Base-by-base conservation (phyloP, 208 protist species). In the Acanthamoeba lenticulata region DNA sequence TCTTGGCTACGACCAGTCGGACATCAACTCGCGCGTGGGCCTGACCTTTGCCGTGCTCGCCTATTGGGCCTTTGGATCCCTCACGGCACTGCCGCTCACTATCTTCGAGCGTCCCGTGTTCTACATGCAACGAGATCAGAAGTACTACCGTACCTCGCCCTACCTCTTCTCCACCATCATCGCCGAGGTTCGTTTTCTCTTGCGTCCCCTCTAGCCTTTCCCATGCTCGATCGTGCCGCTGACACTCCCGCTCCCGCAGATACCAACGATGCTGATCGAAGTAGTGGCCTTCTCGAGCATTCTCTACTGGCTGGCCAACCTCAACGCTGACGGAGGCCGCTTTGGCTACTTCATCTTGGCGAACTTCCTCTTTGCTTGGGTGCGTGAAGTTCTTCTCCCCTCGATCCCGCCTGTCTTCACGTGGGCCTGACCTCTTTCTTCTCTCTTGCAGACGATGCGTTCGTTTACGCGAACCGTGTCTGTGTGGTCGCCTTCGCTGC, bases 61-160 rank as follows among this genome's bases (percentile, higher is more conserved):
- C 49, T 91, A 34, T 36, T 91, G 9, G 29, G 11, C 55, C 34
- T 91, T 91, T 38, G 85, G 32, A 0, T 91, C 89, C 5, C 49
- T 93, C 24, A 34, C 89, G 0, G 65, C 89, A 2, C 34, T 93
- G 9, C 89, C 89, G 3, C 3, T 29, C 7, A 57, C 89, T 0
- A 83, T 93, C 40, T 52, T 62, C 44, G 92, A 89, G 17, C 83
- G 92, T 3, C 52, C 45, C 19, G 92, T 94, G 5, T 94, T 94
- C 27, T 94, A 94, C 57, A 62, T 69, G 47, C 92, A 94, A 44
- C 34, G 67, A 2, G 79, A 45, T 40, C 40, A 60, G 24, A 90
- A 94, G 60, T 94, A 94, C 42, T 94, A 77, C n/a, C 67, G 29
- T 24, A 86, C 49, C 29, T 77, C 55, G 7, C 77, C 92, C 52